Percentiles rank a stretch among this genome's conserved stretches.
Evolutionary conservation across 768 basidiomycete species (phyloP).

Genomic region (Pisolithus albus): DNA sequence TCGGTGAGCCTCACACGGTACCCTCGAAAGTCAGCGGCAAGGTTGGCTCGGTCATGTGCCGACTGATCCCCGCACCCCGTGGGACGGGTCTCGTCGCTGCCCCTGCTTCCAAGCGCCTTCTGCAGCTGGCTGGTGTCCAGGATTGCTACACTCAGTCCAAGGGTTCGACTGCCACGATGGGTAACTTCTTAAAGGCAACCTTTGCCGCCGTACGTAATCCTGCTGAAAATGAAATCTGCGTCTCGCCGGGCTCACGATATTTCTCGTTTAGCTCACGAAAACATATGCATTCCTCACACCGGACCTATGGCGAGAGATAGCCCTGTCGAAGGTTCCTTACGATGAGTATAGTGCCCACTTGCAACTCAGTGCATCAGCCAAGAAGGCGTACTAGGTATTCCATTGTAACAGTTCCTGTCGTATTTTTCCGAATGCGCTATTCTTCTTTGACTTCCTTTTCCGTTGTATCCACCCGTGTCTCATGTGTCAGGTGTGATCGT

Average conservation of each 20-base stretch:
- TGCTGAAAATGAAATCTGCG: not conserved
- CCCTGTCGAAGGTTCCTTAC: constrained; percentile 82
- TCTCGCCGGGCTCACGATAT: constrained; percentile 5
- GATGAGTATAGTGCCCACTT: constrained; percentile 95
- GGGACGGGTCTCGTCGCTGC: constrained; percentile 99
- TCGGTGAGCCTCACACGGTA: constrained; percentile 98
- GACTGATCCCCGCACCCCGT: constrained; percentile 95
- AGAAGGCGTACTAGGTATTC: constrained; percentile 55
- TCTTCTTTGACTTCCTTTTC: not conserved
- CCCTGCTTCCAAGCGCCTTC: constrained; percentile 91
- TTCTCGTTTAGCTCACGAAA: constrained; percentile 72
- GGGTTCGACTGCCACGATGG: constrained; percentile 98
- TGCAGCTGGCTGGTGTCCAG: constrained; percentile 96
- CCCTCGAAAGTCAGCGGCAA: constrained; percentile 98
- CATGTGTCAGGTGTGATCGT: not conserved
- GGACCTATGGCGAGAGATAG: constrained; percentile 95
- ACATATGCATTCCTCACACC: constrained; percentile 98
- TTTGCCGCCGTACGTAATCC: constrained; percentile 70
- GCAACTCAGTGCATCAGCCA: constrained; percentile 64
- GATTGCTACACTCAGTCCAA: constrained; percentile 98
- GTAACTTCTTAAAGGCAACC: constrained; percentile 97
- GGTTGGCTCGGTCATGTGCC: constrained; percentile 98
- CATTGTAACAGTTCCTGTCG: constrained; percentile 7
- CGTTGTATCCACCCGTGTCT: not conserved
- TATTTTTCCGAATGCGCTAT: constrained; percentile 2